Evolutionary conservation across 2,329 filamentous ascomycete species (phyloP), one percentile per base, ranked within the genome.

Genomic region (Clonostachys chloroleuca): DNA sequence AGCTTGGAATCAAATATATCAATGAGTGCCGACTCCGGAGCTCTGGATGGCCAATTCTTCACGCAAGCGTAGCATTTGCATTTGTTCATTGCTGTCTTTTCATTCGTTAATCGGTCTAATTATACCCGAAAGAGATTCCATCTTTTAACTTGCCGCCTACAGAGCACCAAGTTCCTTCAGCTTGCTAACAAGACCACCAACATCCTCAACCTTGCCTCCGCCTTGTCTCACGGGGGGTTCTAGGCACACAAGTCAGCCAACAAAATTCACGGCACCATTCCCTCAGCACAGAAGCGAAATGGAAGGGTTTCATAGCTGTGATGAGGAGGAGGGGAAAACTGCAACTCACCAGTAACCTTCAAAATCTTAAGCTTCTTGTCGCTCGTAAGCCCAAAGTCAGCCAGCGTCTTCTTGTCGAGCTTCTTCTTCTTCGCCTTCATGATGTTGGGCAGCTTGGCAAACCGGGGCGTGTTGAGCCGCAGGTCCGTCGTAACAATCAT

Each of bases 361-460:
- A 97, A 61, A 47, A 90, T 88, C 83, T 94, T 96, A 65, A 99
- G 70, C 59, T 92, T 79, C 69, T 79, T 84, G 66, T 80, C 78
- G 45, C 80, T 81, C 58, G 91, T 84, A 40, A 96, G 70, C 3
- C 88, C 89, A 66, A 88, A 87, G 63, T 99, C 94, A 48, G 75
- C 79, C 65, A 96, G 67, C 55, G 80, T 89, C 79, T 90, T 87
- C 86, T 96, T 97, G 61, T 94, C 90, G 58, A 99, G 63, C 62
- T 89, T 89, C 87, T 99, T 99, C 88, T 97, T 99, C 87, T 99
- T 99, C 46, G 94, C 94, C 86, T 97, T 99, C 94, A 99, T 99
- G 55, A 99, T 97, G 66, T 97, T 97, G 44, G 92, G 92, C 80
- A 99, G 68, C 69, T 84, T 96, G 18, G 92, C 94, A 67, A 96